Evolutionary conservation across 2,329 filamentous ascomycete genomes (phyloP), one percentile per base, ranked within the genome.

Genomic region (Blastomyces parvus): DNA sequence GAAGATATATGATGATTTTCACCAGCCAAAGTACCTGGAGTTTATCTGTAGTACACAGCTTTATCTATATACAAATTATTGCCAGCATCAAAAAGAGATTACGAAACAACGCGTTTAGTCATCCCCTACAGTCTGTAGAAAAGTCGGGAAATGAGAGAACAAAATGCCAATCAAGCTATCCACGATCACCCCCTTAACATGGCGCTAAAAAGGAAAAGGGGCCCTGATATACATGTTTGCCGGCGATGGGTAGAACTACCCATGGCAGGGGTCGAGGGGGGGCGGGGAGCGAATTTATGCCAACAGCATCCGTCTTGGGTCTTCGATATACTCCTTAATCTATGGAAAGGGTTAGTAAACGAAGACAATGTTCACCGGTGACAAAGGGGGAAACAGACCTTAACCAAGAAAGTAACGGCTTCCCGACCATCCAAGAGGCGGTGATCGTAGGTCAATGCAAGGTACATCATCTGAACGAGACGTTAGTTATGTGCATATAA

Each of bases 391-490:
- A 5, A 62, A 70, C 71, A 61, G 69, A 78, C 82, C 85, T 96
- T 96, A 66, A 97, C 88, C 69, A 97, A 82, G 83, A 97, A 97
- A 66, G 93, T 94, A 50, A 96, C 91, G 57, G 93, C 94, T 80
- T 97, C 93, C 74, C 93, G 86, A 60, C 94, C 94, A 76, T 97
- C 94, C 30, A 99, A 83, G 59, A 99, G 85, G 74, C 94, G 89
- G 80, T 99, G 94, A 76, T 99, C 94, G 74, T 99, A 99, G 17
- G 94, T 99, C 65, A 99, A 83, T 52, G 94, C 94, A 67, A 99
- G 85, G 78, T 96, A 97, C 94, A 99, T 99, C 91, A 99, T 97
- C 79, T 84, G 66, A 8, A 8, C 30, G 38, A 22, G 27, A 17
- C 59, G 17, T 60, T 38, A 62, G 27, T 50, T 19, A 50, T 27